Evolutionary conservation across 495 filamentous ascomycete species (phyloP), one percentile per base, ranked within the genome.

Genomic region (Neurospora sp.): DNA sequence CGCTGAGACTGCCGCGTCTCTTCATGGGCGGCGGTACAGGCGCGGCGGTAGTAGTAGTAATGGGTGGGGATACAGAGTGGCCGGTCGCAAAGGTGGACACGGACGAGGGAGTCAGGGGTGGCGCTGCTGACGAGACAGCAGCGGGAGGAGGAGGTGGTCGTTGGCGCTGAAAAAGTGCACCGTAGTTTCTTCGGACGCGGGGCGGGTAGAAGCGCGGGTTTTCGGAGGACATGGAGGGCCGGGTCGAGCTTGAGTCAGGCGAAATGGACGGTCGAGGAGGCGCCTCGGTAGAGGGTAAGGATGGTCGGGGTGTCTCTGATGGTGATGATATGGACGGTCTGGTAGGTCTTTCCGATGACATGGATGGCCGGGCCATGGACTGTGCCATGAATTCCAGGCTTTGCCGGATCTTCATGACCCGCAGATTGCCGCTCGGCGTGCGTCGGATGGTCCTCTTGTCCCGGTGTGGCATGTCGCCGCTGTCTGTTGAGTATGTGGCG

Each of bases 341-440:
- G 48, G 48, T 14, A 10, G 53, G 53, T 66, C 53, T 66, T 37
- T 66, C 53, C 14, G 53, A 66, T 37, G 53, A 66, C 14, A 66
- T 35, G 53, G 53, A 66, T 9, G 53, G 53, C 31, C 53, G 53
- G 9, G 27, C 53, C 27, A 66, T 16, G 27, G 53, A 27, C 70
- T 76, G 37, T 75, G 80, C 72, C 31, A 85, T 70, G 14, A 78
- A 83, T 48, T 83, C 80, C 69, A 82, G 73, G 61, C 84, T 85
- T 72, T 78, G 80, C 12, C 82, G 81, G 46, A 81, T 78, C 77
- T 82, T 84, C 78, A 88, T 83, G 16, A 88, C 85, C 16, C 85
- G 76, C 70, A 88, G 72, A 70, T 83, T 85, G 11, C 85, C 84
- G 73, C 84, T 85, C 16, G 83, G 78, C 40, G 85, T 85, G 70